These are phyloP conservation scores for Chrysoporthe austroafricana DNA, from an alignment of 2,329 filamentous ascomycete genomes.

Conservation along the genomic window DNA sequence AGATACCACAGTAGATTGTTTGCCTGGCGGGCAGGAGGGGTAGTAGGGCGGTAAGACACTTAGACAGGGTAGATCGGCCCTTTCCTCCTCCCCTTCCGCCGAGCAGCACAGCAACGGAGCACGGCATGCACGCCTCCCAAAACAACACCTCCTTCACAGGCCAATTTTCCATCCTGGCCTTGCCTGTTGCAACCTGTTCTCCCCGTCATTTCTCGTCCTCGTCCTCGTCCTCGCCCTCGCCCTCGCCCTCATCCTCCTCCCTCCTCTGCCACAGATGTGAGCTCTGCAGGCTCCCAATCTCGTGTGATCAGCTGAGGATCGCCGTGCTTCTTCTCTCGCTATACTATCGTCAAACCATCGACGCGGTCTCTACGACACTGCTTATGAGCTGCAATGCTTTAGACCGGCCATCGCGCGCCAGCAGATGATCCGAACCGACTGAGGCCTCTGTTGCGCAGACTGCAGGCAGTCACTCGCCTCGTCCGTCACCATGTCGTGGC, in stretches of 20 bases:
- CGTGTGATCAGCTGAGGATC: background rate
- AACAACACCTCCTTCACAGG: slow-evolving; percentile 17
- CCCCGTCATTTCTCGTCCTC: background rate
- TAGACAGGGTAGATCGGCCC: slow-evolving; percentile 21
- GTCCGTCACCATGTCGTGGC: slow-evolving; percentile 30
- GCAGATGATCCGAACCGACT: slow-evolving; percentile 20
- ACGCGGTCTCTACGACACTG: too few relatives aligned
- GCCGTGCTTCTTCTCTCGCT: background rate
- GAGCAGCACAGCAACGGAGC: background rate
- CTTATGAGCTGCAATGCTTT: background rate
- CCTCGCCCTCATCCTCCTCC: too few relatives aligned
- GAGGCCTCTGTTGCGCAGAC: slow-evolving; percentile 23
- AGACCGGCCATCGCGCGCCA: background rate
- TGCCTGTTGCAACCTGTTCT: slow-evolving; percentile 1
- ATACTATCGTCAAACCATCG: background rate
- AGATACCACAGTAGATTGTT: too few relatives aligned
- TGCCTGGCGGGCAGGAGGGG: background rate
- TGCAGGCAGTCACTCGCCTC: slow-evolving; percentile 19
- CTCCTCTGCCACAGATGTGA: slow-evolving; percentile 12
- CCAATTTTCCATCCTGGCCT: slow-evolving; percentile 3
- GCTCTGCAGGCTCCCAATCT: slow-evolving; percentile 8
- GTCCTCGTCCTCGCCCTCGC: background rate
- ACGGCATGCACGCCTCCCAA: slow-evolving; percentile 1
- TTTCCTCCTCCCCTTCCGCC: slow-evolving; percentile 24
- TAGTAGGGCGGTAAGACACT: background rate